Evolutionary conservation across 768 basidiomycete species (phyloP), one percentile per base, ranked within the genome.

Genomic region (Terana coerulea): DNA sequence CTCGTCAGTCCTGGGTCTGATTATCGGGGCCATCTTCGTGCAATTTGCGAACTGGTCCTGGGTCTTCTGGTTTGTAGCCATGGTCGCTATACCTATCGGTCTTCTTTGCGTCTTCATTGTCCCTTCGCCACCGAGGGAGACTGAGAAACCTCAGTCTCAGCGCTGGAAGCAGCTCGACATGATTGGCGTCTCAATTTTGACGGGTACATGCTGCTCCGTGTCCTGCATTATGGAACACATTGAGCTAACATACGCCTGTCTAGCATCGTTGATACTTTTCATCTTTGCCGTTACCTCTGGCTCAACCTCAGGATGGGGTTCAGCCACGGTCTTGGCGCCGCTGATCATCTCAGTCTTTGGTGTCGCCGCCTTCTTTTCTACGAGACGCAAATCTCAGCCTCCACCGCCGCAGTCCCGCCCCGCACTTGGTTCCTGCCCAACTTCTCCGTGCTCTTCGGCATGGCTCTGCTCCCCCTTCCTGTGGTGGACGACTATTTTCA

Each of bases 21-120:
- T 69, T 49, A 65, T 72, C n/a, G 72, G 72, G 44, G 72, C 64
- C 6, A 52, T 71, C 24, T 67, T 72, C 60, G 66, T 71, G 29
- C 51, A 66, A 40, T 66, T 59, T 40, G 64, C 68, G 6, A 61
- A 59, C n/a, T 76, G 74, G 72, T 53, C 52, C n/a, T 75, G 75
- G 75, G 71, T 75, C 34, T 76, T 78, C 62, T 74, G 69, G 55
- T 68, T 75, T 53, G 67, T 74, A 17, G 69, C 72, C 26, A 66
- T 75, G 50, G 59, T 76, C 37, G 63, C 66, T 35, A 52, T 69
- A 15, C 61, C 63, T 19, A 64, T 70, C 34, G 61, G 66, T 17
- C 37, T 52, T 12, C 12, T 62, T 15, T 64, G 65, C 29, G 33
- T 65, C 9, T 50, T 71, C 54, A 52, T 72, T 50, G 59, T 72